phyloP scores from a whole-genome alignment of 2,329 filamentous ascomycete genomes.

The Paramyrothecium roridum region DNA sequence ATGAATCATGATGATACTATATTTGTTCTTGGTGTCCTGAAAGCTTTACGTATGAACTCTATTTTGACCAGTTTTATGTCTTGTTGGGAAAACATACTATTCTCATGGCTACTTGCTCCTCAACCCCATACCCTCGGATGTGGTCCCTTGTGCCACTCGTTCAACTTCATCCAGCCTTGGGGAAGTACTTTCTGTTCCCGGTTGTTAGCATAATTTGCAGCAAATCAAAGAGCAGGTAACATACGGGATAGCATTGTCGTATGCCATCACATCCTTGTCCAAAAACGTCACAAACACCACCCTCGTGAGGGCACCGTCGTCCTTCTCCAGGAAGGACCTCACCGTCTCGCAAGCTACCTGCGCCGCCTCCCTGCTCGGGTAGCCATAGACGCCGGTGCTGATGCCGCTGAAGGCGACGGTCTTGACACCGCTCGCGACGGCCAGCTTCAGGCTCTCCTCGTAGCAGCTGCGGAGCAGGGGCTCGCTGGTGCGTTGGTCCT shows the following conservation, averaged over 20 bases:
- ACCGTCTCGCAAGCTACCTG: slow-evolving; percentile 63
- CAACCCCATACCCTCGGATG: too few species aligned
- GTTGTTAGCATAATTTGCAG: background rate
- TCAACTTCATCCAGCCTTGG: background rate
- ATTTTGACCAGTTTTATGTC: too few species aligned
- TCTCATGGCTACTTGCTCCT: background rate
- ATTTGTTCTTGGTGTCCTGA: too few species aligned
- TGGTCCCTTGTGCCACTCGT: background rate
- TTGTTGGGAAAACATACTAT: too few species aligned
- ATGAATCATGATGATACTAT: too few species aligned
- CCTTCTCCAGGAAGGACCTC: slow-evolving; percentile 48
- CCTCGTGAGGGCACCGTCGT: slow-evolving; percentile 54
- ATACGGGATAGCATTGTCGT: slow-evolving; percentile 70
- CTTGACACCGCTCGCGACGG: slow-evolving; percentile 60
- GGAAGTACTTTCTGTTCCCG: background rate
- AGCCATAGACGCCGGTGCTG: slow-evolving; percentile 88
- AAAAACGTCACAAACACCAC: slow-evolving; percentile 86
- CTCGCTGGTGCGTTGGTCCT: slow-evolving; percentile 25
- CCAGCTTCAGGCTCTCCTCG: slow-evolving; percentile 66
- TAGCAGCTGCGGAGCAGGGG: slow-evolving; percentile 63
- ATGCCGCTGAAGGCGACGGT: slow-evolving; percentile 81
- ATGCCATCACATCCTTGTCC: slow-evolving; percentile 71
- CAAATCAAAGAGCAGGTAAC: slow-evolving; percentile 7
- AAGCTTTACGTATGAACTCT: too few species aligned
- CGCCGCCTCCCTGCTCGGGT: slow-evolving; percentile 72